A percentile compares a stretch with the other conserved stretches of the same genome.
phyloP scores from a whole-genome alignment of 202 grass and related monocot genomes.

The Zizania palustris region DNA sequence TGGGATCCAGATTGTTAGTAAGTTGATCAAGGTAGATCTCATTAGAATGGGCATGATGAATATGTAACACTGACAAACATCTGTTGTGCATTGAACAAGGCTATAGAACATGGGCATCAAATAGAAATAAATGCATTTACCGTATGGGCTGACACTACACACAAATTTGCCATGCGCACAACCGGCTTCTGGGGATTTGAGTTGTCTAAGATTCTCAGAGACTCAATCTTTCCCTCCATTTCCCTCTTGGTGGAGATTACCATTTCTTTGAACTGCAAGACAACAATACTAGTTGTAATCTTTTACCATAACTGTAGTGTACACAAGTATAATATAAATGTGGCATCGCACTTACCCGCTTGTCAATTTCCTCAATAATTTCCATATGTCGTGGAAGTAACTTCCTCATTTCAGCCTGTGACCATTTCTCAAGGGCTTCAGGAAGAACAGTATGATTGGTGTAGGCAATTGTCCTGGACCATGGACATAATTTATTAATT shows the following conservation, averaged over 20 bases:
- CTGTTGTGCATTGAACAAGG: constrained; percentile 12
- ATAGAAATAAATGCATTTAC: constrained; percentile 51
- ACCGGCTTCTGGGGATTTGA: constrained; percentile 89
- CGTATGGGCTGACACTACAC: constrained; percentile 81
- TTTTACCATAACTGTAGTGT: constrained; percentile 29
- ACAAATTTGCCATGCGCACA: constrained; percentile 98
- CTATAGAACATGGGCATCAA: constrained; percentile 30
- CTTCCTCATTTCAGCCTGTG: constrained; percentile 92
- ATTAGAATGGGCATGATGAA: constrained; percentile 9
- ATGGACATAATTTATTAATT: constrained; percentile 17
- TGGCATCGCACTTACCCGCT: constrained; percentile 57
- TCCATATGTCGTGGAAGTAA: constrained; percentile 96
- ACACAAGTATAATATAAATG: constrained; percentile 1
- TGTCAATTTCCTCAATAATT: constrained; percentile 96
- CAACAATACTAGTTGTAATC: constrained; percentile 46
- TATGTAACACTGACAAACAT: neutral
- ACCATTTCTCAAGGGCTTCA: constrained; percentile 99
- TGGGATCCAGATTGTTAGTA: constrained; percentile 16
- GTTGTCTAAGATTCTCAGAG: constrained; percentile 81
- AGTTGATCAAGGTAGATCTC: constrained; percentile 4
- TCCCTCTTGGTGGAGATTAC: constrained; percentile 61
- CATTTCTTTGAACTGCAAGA: constrained; percentile 82
- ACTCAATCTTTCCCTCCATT: constrained; percentile 74
- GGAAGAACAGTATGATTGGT: constrained; percentile 98
- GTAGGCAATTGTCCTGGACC: constrained; percentile 77